A percentile compares a stretch with the other conserved stretches of the same genome.
Evolutionary conservation across 163 green algal species (phyloP).

Genomic region (Chlamydomonas reinhardtii): DNA sequence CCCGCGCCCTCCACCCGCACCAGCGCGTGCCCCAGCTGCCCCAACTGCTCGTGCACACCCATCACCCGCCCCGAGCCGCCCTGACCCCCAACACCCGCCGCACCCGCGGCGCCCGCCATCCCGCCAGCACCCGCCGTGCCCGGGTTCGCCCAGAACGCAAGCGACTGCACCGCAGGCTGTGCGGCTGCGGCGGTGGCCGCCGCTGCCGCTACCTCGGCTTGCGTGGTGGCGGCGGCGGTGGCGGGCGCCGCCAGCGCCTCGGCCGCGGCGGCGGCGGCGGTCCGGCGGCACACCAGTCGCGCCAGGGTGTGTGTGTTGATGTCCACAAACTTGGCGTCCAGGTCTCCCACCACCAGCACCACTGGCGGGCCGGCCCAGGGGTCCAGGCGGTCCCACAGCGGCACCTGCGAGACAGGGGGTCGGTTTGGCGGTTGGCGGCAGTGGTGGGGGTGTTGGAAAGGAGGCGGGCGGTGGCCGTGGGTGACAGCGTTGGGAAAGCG

Average conservation of each 20-base stretch:
- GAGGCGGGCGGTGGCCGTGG: too few species aligned
- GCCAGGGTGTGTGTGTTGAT: slow-evolving; percentile 60
- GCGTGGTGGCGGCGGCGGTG: background rate
- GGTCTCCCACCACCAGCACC: slow-evolving; percentile 72
- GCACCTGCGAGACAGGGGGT: slow-evolving; percentile 44
- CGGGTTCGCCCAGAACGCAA: too few species aligned
- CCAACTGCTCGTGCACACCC: slow-evolving; percentile 26
- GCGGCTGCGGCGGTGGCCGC: too few species aligned
- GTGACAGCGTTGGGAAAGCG: too few species aligned
- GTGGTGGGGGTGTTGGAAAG: background rate
- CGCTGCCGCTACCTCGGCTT: background rate
- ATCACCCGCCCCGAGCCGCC: background rate
- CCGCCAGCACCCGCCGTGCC: background rate
- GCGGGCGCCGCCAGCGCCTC: slow-evolving; percentile 1
- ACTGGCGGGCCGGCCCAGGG: slow-evolving; percentile 51
- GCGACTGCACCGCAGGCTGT: too few species aligned
- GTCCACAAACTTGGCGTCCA: slow-evolving; percentile 79
- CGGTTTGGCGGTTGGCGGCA: too few species aligned
- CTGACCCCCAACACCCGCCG: background rate
- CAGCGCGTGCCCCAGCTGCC: slow-evolving; percentile 38
- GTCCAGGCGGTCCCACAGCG: slow-evolving; percentile 67
- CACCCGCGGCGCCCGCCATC: background rate
- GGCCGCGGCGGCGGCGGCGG: background rate
- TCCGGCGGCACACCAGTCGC: slow-evolving; percentile 10
- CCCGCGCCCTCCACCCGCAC: slow-evolving; percentile 64